Percentiles rank a stretch among this genome's conserved stretches.
These are phyloP conservation scores for Dorcoceras hygrometricum DNA, from an alignment of 257 asterid genomes.

Conservation along the genomic window DNA sequence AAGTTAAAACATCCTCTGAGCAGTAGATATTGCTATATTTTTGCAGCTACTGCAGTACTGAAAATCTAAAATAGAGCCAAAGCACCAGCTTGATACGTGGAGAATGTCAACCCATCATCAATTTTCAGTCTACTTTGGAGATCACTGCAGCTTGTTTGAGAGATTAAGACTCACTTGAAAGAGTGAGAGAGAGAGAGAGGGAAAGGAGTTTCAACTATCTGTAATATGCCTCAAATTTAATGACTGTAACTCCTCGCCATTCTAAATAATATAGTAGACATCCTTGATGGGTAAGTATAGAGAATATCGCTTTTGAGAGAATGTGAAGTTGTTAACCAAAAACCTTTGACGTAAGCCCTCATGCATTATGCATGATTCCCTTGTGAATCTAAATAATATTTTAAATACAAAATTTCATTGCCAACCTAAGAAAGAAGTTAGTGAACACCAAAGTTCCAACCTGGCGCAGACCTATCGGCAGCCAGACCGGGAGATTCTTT, in stretches of 20 bases:
- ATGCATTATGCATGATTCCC: background rate
- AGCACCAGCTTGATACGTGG: background rate
- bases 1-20: background rate
- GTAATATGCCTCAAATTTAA: background rate
- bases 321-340: background rate
- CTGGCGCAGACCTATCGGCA: slow-evolving; percentile 35
- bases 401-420: background rate
- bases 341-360: background rate
- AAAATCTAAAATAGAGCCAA: too few species aligned
- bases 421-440: slow-evolving; percentile 2
- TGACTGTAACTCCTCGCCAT: background rate
- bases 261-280: background rate
- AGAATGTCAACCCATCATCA: background rate
- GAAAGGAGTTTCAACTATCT: background rate
- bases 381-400: background rate
- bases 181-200: background rate
- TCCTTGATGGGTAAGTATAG: background rate
- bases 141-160: background rate
- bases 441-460: slow-evolving; percentile 26
- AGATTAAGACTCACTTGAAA: background rate
- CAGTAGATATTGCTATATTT: background rate
- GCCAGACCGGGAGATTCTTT: slow-evolving; percentile 22
- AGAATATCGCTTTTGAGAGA: background rate
- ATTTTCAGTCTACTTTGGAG: background rate
- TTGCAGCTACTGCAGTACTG: background rate